Conservation (phyloP, 2,329 filamentous ascomycete genomes). For the Canariomyces notabilis region DNA sequence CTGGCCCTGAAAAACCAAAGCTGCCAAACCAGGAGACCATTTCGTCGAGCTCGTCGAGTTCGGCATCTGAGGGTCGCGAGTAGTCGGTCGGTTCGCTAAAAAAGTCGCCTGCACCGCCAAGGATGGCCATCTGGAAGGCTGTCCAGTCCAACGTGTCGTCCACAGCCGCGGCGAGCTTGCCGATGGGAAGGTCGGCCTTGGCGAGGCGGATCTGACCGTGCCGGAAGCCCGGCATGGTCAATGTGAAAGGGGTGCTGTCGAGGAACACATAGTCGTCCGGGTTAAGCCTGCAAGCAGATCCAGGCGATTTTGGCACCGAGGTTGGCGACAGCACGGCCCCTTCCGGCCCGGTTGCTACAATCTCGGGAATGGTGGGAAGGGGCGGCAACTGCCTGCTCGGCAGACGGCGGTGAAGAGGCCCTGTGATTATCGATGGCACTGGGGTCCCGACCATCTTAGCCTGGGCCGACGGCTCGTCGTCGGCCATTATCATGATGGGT, state of each 20-base stretch:
- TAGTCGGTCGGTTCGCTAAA: constrained; percentile 41
- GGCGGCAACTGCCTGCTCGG: constrained; percentile 23
- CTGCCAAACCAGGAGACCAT: constrained; percentile 48
- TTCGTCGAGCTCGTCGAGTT: constrained; percentile 45
- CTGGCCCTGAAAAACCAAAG: constrained; percentile 43
- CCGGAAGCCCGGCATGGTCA: constrained; percentile 44
- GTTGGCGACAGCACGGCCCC: constrained; percentile 16
- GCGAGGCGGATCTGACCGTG: constrained; percentile 53
- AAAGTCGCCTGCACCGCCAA: constrained; percentile 51
- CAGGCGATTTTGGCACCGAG: constrained; percentile 6
- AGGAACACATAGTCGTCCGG: constrained; percentile 44
- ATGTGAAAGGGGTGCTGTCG: constrained; percentile 44
- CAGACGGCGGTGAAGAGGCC: constrained; percentile 18
- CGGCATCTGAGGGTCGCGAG: constrained; percentile 29
- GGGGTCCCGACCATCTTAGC: background rate
- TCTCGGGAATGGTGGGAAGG: constrained; percentile 41
- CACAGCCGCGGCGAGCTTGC: constrained; percentile 31
- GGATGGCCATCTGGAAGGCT: constrained; percentile 60
- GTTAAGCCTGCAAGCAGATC: constrained; percentile 9
- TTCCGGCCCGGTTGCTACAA: constrained; percentile 28
- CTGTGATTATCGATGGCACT: constrained; percentile 9
- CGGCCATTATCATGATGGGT: constrained; percentile 16
- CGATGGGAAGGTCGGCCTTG: constrained; percentile 36
- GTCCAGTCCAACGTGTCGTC: constrained; percentile 58
- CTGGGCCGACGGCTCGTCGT: constrained; percentile 6